These are phyloP conservation scores for Naganishia vishniacii DNA, from an alignment of 768 basidiomycete species.

Conservation along the genomic window DNA sequence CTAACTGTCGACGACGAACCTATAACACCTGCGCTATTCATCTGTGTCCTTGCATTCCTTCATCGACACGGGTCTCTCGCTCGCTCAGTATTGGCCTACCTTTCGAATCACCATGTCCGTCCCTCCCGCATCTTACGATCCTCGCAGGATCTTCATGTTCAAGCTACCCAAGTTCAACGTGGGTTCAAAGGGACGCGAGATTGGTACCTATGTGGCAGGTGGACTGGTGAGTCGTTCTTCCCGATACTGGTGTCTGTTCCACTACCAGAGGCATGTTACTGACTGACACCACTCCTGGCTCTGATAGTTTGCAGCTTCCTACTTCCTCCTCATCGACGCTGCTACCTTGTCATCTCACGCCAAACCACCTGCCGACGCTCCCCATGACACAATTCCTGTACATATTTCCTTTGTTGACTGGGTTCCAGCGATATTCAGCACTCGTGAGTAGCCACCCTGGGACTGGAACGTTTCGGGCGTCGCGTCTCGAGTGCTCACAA, in stretches of 20 bases:
- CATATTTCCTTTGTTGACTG: constrained; percentile 93
- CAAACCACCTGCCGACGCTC: constrained; percentile 64
- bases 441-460: constrained; percentile 50
- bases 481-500: no score
- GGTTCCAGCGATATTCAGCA: constrained; percentile 90
- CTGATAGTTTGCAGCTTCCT: constrained; percentile 79
- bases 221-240: constrained; percentile 65
- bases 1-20: no score
- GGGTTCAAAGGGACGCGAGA: constrained; percentile 69
- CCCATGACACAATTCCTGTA: constrained; percentile 63
- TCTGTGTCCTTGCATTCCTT: no score
- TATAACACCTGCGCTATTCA: no score
- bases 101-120: constrained; percentile 50
- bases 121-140: constrained; percentile 72
- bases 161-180: constrained; percentile 68
- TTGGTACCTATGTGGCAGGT: constrained; percentile 86
- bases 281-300: neutral
- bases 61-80: no score
- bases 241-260: neutral
- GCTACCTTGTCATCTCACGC: constrained; percentile 84
- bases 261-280: neutral
- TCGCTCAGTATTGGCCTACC: no score
- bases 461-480: neutral
- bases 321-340: constrained; percentile 93
- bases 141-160: constrained; percentile 78